phyloP scores from a whole-genome alignment of 768 basidiomycete genomes.

The Clavaria fumosa region DNA sequence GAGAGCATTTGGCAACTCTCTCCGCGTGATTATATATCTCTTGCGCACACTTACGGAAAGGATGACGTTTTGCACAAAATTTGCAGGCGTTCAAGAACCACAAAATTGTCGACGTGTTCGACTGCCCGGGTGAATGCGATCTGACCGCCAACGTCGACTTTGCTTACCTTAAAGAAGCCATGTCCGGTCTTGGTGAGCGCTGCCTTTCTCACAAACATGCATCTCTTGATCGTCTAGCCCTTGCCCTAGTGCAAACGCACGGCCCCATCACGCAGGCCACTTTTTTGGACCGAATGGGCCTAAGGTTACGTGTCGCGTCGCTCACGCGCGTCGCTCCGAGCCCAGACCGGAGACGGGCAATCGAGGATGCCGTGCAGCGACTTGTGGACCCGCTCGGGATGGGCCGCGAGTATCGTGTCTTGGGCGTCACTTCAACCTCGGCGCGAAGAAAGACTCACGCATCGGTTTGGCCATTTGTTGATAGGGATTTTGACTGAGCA shows the following conservation, averaged over 20 bases:
- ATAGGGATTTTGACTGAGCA: no score
- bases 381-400: constrained; percentile 72
- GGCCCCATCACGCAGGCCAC: constrained; percentile 62
- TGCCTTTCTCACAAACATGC: constrained; percentile 3
- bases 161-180: constrained; percentile 66
- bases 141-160: constrained; percentile 98
- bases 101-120: constrained; percentile 70
- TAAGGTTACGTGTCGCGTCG: constrained; percentile 46
- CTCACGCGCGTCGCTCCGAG: constrained; percentile 37
- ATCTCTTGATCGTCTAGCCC: neutral
- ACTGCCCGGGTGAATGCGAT: constrained; percentile 76
- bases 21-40: constrained; percentile 44
- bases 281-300: constrained; percentile 71
- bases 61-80: no score
- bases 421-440: constrained; percentile 52
- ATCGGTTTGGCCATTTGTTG: no score
- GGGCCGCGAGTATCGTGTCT: constrained; percentile 76
- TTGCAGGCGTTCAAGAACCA: constrained; percentile 80
- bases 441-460: no score
- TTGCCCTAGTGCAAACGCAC: constrained; percentile 32
- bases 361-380: constrained; percentile 45
- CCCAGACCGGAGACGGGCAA: constrained; percentile 34
- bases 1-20: constrained; percentile 51
- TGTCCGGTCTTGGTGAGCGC: constrained; percentile 44
- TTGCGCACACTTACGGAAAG: neutral